Conservation (phyloP, 139 green algal species). For the Closterium sp. region DNA sequence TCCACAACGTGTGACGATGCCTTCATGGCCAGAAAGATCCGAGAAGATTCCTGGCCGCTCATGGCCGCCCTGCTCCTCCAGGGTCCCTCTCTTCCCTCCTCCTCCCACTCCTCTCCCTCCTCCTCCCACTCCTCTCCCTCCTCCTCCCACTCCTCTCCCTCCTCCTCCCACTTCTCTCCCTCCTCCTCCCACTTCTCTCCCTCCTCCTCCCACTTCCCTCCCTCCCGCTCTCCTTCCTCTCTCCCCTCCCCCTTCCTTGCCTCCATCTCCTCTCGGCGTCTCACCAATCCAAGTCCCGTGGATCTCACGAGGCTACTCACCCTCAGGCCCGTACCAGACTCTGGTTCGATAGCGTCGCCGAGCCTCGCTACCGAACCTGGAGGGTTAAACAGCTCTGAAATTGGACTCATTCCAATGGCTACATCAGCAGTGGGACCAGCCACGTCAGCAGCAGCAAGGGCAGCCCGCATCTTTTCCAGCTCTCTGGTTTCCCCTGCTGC, state of each 20-base stretch:
- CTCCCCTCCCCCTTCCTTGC: background rate
- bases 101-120: too few species aligned
- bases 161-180: too few species aligned
- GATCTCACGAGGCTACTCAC: background rate
- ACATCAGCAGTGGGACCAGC: background rate
- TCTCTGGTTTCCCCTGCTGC: background rate
- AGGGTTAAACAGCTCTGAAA: background rate
- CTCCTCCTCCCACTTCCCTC: background rate
- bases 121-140: too few species aligned
- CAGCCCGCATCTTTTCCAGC: background rate
- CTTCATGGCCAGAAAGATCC: background rate
- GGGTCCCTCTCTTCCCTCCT: background rate
- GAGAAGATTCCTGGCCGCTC: background rate
- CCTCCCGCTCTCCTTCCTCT: background rate
- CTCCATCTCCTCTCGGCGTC: background rate
- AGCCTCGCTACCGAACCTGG: background rate
- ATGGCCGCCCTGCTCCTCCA: background rate
- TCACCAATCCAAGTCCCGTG: background rate
- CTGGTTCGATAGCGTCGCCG: background rate
- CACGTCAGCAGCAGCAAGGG: background rate
- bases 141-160: too few species aligned
- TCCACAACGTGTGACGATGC: background rate
- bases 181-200: too few species aligned
- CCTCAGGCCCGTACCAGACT: background rate
- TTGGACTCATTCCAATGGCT: background rate